These are phyloP conservation scores for Phialemoniopsis sp. DNA, from an alignment of 2,329 filamentous ascomycete species.

Conservation along the genomic window DNA sequence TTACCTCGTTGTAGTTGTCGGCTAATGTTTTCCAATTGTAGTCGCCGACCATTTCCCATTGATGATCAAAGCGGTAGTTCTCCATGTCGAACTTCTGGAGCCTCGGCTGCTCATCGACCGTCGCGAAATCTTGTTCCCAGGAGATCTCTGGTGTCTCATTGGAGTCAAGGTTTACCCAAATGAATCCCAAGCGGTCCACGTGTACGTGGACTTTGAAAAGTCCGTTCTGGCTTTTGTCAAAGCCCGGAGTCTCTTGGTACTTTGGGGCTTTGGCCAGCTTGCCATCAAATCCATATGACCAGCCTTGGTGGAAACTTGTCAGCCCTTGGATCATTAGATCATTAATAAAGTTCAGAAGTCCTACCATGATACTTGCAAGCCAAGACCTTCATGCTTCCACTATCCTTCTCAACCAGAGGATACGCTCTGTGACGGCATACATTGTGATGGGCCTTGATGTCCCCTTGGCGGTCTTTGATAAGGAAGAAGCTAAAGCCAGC, in stretches of 20 bases:
- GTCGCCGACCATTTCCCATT: conserved; percentile 23
- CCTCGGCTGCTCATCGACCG: conserved; percentile 15
- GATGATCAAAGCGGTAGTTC: conserved; percentile 19
- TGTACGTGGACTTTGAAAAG: conserved; percentile 41
- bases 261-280: conserved; percentile 36
- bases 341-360: no score
- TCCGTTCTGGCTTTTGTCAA: conserved; percentile 33
- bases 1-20: conserved; percentile 47
- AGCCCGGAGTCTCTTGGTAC: conserved; percentile 31
- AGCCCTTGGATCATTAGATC: no score
- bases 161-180: conserved; percentile 50
- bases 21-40: conserved; percentile 32
- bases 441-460: conserved; percentile 36
- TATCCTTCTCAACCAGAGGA: conserved; percentile 28
- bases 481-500: conserved; percentile 34
- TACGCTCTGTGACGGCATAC: conserved; percentile 39
- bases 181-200: conserved; percentile 38
- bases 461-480: conserved; percentile 24
- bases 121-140: no score
- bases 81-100: conserved; percentile 16
- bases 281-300: conserved; percentile 37
- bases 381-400: conserved; percentile 29
- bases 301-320: no score
- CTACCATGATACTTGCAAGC: conserved; percentile 37
- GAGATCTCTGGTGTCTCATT: conserved; percentile 31